Percentiles rank a stretch among this genome's conserved stretches.
Conservation (phyloP, 495 filamentous ascomycete species). For the Rusavskia elegans region DNA sequence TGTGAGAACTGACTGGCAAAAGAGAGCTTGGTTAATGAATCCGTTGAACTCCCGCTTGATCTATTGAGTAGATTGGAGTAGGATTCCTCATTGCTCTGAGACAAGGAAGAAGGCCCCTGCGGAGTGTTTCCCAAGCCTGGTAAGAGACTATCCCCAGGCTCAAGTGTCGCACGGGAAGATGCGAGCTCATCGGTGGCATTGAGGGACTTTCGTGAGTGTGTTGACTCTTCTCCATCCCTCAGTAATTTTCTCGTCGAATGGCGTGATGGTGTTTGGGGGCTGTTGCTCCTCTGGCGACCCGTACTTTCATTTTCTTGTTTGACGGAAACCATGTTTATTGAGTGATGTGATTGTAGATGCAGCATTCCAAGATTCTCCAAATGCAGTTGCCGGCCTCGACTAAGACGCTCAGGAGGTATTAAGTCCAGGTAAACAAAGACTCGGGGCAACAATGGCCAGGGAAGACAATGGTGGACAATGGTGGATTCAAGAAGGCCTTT, state of each 20-base stretch:
- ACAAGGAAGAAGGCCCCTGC: neutral
- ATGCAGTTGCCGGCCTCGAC: too few relatives aligned
- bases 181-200: too few relatives aligned
- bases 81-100: conserved; percentile 28
- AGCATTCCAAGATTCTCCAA: neutral
- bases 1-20: conserved; percentile 84
- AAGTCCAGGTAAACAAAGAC: neutral
- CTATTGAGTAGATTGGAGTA: conserved; percentile 32
- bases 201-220: neutral
- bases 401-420: neutral
- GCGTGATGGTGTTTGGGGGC: neutral
- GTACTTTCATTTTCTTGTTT: neutral
- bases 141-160: too few relatives aligned
- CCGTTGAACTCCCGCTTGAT: conserved; percentile 59
- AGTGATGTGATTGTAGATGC: neutral
- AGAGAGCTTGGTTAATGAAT: conserved; percentile 74
- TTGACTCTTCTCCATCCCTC: neutral
- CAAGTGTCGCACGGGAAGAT: too few relatives aligned
- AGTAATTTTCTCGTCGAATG: neutral
- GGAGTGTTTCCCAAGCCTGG: neutral
- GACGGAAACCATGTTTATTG: neutral
- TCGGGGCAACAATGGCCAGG: neutral
- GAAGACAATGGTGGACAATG: neutral
- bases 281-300: neutral
- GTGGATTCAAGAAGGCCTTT: neutral